phyloP scores from a whole-genome alignment of 176 grass and related monocot species.

The Poa pratensis region DNA sequence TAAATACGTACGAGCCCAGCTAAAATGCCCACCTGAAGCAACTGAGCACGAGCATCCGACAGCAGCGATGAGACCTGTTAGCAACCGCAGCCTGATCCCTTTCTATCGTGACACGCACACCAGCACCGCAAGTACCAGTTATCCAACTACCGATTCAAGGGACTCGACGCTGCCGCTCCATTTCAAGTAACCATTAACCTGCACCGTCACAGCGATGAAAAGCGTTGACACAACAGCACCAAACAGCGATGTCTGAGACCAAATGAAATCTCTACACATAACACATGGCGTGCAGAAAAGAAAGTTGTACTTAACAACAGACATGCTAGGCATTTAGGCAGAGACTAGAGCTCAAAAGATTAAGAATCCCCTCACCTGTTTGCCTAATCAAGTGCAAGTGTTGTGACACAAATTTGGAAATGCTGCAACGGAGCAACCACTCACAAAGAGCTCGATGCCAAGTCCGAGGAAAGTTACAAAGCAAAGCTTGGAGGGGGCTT shows the following conservation, averaged over 20 bases:
- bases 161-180: constrained; percentile 2
- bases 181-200: neutral
- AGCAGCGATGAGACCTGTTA: neutral
- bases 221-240: neutral
- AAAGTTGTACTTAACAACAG: neutral
- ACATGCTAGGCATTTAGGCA: neutral
- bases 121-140: neutral
- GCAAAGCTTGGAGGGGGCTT: neutral
- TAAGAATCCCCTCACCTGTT: neutral
- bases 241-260: neutral
- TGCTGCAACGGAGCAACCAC: neutral
- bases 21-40: neutral
- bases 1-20: neutral
- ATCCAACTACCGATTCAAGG: neutral
- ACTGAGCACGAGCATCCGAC: neutral
- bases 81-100: neutral
- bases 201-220: neutral
- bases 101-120: neutral
- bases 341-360: neutral
- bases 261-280: neutral
- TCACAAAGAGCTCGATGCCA: constrained; percentile 30
- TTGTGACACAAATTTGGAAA: neutral
- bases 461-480: neutral
- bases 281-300: neutral
- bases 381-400: neutral